phyloP scores from a whole-genome alignment of 768 basidiomycete genomes.

The Clitopilus passeckerianus region DNA sequence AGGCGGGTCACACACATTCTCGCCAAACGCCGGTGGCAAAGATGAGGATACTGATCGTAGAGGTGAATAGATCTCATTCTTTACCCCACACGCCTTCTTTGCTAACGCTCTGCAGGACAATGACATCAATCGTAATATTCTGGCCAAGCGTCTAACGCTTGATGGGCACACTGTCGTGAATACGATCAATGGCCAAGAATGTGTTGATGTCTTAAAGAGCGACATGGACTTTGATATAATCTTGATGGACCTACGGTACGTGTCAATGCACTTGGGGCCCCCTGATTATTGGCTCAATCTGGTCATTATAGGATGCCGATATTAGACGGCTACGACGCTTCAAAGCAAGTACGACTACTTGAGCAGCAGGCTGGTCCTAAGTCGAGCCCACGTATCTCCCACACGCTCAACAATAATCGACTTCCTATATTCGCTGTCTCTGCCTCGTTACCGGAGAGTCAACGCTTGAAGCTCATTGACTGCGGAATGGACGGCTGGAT shows the following conservation, averaged over 20 bases:
- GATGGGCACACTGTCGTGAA: constrained; percentile 64
- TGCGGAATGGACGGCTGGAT: constrained; percentile 79
- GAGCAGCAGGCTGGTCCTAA: constrained; percentile 30
- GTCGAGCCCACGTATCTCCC: constrained; percentile 30
- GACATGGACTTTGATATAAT: constrained; percentile 67
- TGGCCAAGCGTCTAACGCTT: constrained; percentile 60
- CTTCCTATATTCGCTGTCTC: constrained; percentile 83
- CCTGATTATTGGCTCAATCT: not conserved
- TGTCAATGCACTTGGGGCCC: not conserved
- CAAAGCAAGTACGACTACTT: constrained; percentile 56
- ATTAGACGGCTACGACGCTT: constrained; percentile 68
- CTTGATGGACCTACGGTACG: constrained; percentile 79
- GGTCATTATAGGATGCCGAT: constrained; percentile 63
- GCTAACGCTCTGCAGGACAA: constrained; percentile 45
- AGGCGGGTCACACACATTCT: not conserved
- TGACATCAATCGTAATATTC: constrained; percentile 65
- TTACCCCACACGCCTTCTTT: not conserved
- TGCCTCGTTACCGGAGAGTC: constrained; percentile 59
- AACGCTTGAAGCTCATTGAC: constrained; percentile 46
- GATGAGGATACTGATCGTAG: constrained; percentile 58
- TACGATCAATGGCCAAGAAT: constrained; percentile 74
- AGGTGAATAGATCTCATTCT: constrained; percentile 34
- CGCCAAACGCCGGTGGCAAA: constrained; percentile 7
- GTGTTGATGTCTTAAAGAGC: constrained; percentile 48
- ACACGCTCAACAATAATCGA: constrained; percentile 46